phyloP scores from a whole-genome alignment of 768 basidiomycete genomes.

The Kwoniella newhampshirensis region DNA sequence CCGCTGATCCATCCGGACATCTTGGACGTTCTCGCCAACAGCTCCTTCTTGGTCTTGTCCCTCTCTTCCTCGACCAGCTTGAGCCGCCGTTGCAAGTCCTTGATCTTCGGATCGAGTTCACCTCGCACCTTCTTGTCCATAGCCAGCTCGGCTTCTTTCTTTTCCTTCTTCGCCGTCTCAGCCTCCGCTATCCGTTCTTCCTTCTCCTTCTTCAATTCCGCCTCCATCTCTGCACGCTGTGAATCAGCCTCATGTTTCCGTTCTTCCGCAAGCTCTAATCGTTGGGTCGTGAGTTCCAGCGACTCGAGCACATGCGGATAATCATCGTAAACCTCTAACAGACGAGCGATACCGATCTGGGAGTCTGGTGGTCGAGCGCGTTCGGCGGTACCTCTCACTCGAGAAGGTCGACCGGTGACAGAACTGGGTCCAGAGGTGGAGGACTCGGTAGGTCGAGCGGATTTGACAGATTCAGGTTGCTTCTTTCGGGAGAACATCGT shows the following conservation, averaged over 20 bases:
- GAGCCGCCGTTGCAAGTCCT: conserved; percentile 15
- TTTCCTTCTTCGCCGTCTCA: conserved; percentile 17
- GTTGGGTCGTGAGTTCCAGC: conserved; percentile 2
- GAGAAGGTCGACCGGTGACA: not conserved
- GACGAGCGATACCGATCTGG: conserved; percentile 13
- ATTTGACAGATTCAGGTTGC: not conserved
- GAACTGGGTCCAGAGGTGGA: not conserved
- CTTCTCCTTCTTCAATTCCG: conserved; percentile 18
- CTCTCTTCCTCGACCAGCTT: conserved; percentile 16
- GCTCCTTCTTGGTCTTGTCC: conserved; percentile 18
- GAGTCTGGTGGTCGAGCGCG: too few relatives aligned
- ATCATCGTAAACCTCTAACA: conserved; percentile 31
- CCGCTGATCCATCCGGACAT: conserved; percentile 20
- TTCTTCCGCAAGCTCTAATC: conserved; percentile 18
- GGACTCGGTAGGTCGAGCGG: not conserved
- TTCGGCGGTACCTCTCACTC: too few relatives aligned
- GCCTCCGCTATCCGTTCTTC: conserved; percentile 7
- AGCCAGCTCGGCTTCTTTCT: conserved; percentile 7
- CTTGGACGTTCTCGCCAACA: conserved; percentile 6
- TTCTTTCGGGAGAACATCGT: not conserved
- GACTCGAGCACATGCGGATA: conserved; percentile 18
- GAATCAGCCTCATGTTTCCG: conserved; percentile 26
- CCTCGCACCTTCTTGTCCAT: conserved; percentile 23
- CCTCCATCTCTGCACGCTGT: conserved; percentile 13
- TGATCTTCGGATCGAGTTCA: conserved; percentile 30